Percentiles rank a stretch among this genome's conserved stretches.
phyloP scores from a whole-genome alignment of 495 filamentous ascomycete genomes.

The Penicillium lividum region DNA sequence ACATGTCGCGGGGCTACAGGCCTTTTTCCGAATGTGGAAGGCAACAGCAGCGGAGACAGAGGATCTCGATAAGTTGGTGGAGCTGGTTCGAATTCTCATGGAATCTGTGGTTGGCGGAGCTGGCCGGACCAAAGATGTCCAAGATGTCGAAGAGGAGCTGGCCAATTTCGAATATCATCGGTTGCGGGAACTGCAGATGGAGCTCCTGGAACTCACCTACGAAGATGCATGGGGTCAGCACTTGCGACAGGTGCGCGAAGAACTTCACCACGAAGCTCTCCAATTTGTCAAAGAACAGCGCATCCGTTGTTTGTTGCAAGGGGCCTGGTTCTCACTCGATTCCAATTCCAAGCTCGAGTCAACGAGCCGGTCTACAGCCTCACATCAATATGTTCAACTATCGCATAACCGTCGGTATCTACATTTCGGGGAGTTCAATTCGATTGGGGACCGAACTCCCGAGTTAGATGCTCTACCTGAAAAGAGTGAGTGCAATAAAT shows the following conservation, averaged over 20 bases:
- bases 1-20: conserved; percentile 85
- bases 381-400: conserved; percentile 82
- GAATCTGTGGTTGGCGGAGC: conserved; percentile 89
- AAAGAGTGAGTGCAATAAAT: conserved; percentile 58
- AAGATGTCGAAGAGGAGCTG: conserved; percentile 87
- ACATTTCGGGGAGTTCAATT: conserved; percentile 87
- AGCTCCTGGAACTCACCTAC: conserved; percentile 84
- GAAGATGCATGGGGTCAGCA: conserved; percentile 94
- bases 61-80: conserved; percentile 90
- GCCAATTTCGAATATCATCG: conserved; percentile 75
- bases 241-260: conserved; percentile 85
- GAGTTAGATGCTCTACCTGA: conserved; percentile 71
- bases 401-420: conserved; percentile 90
- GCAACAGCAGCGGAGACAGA: conserved; percentile 76
- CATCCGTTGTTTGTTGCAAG: conserved; percentile 85
- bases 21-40: conserved; percentile 93
- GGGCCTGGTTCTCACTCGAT: conserved; percentile 82
- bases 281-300: conserved; percentile 97
- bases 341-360: conserved; percentile 38
- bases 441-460: conserved; percentile 63
- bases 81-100: conserved; percentile 86
- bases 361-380: conserved; percentile 37
- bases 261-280: conserved; percentile 86
- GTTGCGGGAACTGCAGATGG: conserved; percentile 90
- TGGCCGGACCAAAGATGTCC: conserved; percentile 77